Evolutionary conservation across 108 stramenopile genomes (phyloP), one percentile per base, ranked within the genome.

Genomic region (Schizochytrium sp.): DNA sequence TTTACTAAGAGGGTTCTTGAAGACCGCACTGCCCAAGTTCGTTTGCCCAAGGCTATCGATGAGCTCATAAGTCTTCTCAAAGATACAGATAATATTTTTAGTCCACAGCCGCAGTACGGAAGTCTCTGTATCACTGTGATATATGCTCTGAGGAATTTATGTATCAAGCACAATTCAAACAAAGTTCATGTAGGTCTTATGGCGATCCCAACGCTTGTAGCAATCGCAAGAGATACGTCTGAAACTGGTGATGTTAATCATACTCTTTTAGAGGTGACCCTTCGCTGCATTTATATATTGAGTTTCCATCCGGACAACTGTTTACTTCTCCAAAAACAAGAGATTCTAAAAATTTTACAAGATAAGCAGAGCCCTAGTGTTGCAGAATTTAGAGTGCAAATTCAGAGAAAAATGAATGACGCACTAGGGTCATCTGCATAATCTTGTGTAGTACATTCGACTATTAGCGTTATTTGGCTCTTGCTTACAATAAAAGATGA

Each of bases 41-140:
- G 64, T 8, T n/a, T 55, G 0, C 76, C 76, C 76, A 49, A 55
- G 50, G 76, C 76, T 3, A 83, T 83, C 76, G 50, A 55, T 10
- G 76, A 55, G 50, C 76, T 83, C 76, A 53, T 50, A 10, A 28
- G 8, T 83, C 28, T 83, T 15, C 76, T 83, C 1, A 10, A 10
- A 12, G 76, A 83, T 28, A 38, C 12, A 7, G 64, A 12, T 38
- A 38, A 38, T 44, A 69, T 28, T 44, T 69, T 69, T 15, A 7
- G 44, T 8, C 5, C 64, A 12, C 64, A 69, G 64, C 8, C 7
- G 10, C 47, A 83, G 76, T 50, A 83, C 76, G 76, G 5, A 17
- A 83, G 76, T 40, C 76, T 83, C 5, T 53, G 53, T n/a, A 53
- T 83, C 10, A 83, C 76, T 7, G 76, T 83, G 10, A 83, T 83